Percentiles rank a stretch among this genome's conserved stretches.
phyloP scores from a whole-genome alignment of 2,329 filamentous ascomycete genomes.

The Hymenoscyphus scutula region DNA sequence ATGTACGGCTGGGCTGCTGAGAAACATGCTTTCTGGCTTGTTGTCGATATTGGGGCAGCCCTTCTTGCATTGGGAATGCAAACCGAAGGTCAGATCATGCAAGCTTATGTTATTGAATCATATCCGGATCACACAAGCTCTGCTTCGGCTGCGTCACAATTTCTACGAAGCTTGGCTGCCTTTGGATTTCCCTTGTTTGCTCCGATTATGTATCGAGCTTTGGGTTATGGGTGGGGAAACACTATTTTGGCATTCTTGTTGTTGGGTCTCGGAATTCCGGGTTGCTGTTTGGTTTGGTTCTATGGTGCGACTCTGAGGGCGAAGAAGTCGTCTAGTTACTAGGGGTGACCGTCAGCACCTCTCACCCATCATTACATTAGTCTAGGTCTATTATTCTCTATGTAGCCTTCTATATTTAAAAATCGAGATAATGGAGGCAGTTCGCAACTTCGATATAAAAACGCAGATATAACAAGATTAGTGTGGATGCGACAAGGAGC shows the following conservation, averaged over 20 bases:
- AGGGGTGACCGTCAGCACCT: too few relatives aligned
- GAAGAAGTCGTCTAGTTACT: neutral
- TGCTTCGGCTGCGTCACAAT: conserved; percentile 40
- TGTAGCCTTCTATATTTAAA: too few relatives aligned
- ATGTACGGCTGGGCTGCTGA: conserved; percentile 58
- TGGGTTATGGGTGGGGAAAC: conserved; percentile 39
- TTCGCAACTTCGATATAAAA: too few relatives aligned
- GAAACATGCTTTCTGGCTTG: conserved; percentile 49
- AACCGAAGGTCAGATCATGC: conserved; percentile 12
- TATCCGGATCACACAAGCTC: conserved; percentile 34
- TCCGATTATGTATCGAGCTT: conserved; percentile 31
- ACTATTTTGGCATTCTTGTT: conserved; percentile 35
- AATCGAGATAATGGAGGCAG: too few relatives aligned
- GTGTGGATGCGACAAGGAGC: too few relatives aligned
- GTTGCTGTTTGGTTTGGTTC: neutral
- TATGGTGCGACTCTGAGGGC: neutral
- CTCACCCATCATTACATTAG: neutral
- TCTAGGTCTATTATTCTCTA: neutral
- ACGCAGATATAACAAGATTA: too few relatives aligned
- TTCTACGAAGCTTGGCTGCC: conserved; percentile 24
- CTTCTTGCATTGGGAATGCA: conserved; percentile 48
- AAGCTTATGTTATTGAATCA: conserved; percentile 53
- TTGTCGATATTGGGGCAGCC: conserved; percentile 51
- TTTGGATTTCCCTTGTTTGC: conserved; percentile 38
- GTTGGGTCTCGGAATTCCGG: neutral